Evolutionary conservation across 1,284 basidiomycete species (phyloP).

Genomic region (Coniferiporia weirii): DNA sequence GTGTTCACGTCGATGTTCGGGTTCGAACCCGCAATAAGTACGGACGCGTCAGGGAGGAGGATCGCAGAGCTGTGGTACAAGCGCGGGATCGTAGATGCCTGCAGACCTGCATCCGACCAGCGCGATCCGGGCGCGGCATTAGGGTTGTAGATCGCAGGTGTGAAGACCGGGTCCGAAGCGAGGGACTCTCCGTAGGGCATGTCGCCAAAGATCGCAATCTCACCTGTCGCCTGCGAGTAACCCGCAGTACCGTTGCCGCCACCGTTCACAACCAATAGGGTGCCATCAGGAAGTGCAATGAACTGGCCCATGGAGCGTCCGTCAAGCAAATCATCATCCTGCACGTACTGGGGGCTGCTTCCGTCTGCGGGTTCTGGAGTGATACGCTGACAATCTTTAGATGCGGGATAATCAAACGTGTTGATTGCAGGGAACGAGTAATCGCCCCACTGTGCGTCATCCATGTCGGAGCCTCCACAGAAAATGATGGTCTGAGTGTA

Average conservation of each 20-base stretch:
- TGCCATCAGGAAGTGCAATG: constrained; percentile 73
- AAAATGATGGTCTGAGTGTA: constrained; percentile 84
- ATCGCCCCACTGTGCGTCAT: constrained; percentile 66
- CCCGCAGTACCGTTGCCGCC: constrained; percentile 74
- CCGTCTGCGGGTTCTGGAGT: constrained; percentile 74
- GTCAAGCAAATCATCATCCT: constrained; percentile 71
- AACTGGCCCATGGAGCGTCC: constrained; percentile 86
- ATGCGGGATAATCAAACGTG: constrained; percentile 62
- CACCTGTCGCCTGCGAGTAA: constrained; percentile 50
- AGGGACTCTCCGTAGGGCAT: constrained; percentile 67
- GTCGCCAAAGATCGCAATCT: constrained; percentile 36
- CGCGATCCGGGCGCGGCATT: constrained; percentile 55
- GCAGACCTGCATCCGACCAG: constrained; percentile 69
- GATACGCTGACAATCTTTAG: constrained; percentile 65
- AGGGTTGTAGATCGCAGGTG: constrained; percentile 76
- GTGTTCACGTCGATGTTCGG: constrained; percentile 84
- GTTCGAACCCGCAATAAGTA: constrained; percentile 89
- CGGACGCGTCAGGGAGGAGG: constrained; percentile 81
- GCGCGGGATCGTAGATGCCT: constrained; percentile 59
- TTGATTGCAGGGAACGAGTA: constrained; percentile 64
- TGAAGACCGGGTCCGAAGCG: constrained; percentile 60
- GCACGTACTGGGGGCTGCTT: constrained; percentile 45
- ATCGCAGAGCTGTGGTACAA: constrained; percentile 90
- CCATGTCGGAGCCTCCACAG: constrained; percentile 82
- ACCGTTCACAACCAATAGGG: constrained; percentile 74